Conservation (phyloP, 2,329 filamentous ascomycete genomes). For the Scedosporium boydii region DNA sequence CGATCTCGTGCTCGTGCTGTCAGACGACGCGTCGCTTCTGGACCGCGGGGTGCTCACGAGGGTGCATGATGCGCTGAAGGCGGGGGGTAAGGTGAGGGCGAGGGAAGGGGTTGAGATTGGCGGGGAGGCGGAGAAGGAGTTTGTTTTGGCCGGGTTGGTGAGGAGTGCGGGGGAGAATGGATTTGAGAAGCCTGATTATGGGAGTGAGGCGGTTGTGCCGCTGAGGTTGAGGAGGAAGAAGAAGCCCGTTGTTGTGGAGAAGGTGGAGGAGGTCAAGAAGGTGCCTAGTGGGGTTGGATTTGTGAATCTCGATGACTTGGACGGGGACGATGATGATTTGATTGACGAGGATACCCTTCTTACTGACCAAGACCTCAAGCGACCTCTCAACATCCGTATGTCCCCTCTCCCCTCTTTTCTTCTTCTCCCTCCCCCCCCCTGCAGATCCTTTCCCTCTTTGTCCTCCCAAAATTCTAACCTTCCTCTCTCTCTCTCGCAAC, state of each 20-base stretch:
- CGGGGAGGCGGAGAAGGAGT: conserved; percentile 49
- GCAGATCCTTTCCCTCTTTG: not conserved
- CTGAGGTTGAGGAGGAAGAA: conserved; percentile 32
- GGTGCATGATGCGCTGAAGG: conserved; percentile 61
- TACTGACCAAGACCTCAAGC: conserved; percentile 72
- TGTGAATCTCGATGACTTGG: conserved; percentile 54
- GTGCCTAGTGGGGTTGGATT: conserved; percentile 54
- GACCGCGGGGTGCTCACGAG: conserved; percentile 56
- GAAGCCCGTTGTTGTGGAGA: conserved; percentile 42
- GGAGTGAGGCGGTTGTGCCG: conserved; percentile 45
- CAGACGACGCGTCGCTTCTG: conserved; percentile 66
- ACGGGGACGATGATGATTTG: conserved; percentile 60
- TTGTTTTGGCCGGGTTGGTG: conserved; percentile 72
- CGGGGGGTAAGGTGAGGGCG: conserved; percentile 56
- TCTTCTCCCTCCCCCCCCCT: not conserved
- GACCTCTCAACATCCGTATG: conserved; percentile 73
- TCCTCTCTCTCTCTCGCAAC: conserved; percentile 7
- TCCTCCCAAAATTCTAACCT: conserved; percentile 20
- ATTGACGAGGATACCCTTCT: conserved; percentile 88
- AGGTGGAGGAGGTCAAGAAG: conserved; percentile 23
- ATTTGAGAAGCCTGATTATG: conserved; percentile 62
- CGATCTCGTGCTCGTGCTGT: conserved; percentile 65
- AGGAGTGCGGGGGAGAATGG: conserved; percentile 33
- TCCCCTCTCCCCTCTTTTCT: conserved; percentile 15
- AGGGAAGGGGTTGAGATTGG: conserved; percentile 54